Conservation (phyloP, 177 flowering plant genomes). For the Vitis hybrid region DNA sequence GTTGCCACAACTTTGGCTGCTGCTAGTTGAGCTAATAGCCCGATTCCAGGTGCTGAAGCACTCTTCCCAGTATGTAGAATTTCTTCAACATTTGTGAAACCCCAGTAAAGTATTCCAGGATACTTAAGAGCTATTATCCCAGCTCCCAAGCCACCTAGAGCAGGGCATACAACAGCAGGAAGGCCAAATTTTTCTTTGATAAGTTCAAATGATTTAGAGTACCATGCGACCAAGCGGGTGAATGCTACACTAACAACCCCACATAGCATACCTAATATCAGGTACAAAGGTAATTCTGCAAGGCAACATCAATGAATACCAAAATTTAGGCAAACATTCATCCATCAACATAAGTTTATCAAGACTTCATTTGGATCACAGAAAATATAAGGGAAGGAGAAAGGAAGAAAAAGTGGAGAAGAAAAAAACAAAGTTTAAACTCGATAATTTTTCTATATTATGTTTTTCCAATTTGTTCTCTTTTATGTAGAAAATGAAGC, state of each 20-base stretch:
- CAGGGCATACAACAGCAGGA: constrained; percentile 91
- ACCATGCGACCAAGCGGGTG: constrained; percentile 90
- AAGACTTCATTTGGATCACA: no score
- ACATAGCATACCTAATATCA: constrained; percentile 97
- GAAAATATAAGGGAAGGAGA: neutral
- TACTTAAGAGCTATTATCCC: constrained; percentile 92
- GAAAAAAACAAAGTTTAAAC: no score
- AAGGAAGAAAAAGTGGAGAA: neutral
- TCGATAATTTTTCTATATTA: no score
- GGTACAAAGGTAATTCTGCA: constrained; percentile 94
- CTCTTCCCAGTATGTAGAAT: constrained; percentile 92
- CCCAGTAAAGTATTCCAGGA: constrained; percentile 98
- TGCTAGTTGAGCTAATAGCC: constrained; percentile 87
- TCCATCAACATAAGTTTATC: no score
- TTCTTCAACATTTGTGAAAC: constrained; percentile 98
- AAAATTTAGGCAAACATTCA: neutral
- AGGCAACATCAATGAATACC: constrained; percentile 13
- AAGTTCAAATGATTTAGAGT: constrained; percentile 62
- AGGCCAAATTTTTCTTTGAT: constrained; percentile 79
- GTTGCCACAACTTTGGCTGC: constrained; percentile 98
- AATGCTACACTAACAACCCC: constrained; percentile 94
- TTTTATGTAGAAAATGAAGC: no score
- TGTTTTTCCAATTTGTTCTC: no score
- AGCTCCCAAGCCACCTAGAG: constrained; percentile 94
- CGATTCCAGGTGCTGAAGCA: constrained; percentile 97